Evolutionary conservation across 805 yeast species (phyloP).

Genomic region (Ogataea henricii): DNA sequence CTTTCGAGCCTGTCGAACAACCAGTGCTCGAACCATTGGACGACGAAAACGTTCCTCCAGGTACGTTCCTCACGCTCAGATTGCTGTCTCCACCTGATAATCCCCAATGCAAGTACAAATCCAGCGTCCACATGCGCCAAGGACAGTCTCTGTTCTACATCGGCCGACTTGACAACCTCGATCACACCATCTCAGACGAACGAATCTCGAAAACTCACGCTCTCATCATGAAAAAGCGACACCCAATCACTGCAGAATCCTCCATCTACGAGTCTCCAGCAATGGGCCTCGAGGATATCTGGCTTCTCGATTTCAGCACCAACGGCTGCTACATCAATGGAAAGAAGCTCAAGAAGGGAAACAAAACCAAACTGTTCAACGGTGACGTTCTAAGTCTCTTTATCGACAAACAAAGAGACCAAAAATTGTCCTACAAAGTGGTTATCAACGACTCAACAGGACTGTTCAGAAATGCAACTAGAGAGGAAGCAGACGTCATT

Average conservation of each 20-base stretch:
- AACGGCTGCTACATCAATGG: conserved; percentile 78
- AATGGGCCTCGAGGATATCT: conserved; percentile 66
- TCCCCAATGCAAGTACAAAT: conserved; percentile 3
- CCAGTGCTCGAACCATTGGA: background rate
- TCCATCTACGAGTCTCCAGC: conserved; percentile 68
- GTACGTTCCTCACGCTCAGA: conserved; percentile 61
- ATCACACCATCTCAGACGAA: conserved; percentile 65
- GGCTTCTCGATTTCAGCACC: conserved; percentile 79
- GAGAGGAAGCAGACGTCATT: conserved; percentile 18
- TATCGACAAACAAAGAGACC: conserved; percentile 55
- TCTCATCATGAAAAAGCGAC: conserved; percentile 60
- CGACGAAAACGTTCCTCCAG: conserved; percentile 43
- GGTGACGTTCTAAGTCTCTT: conserved; percentile 71
- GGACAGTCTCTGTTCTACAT: conserved; percentile 67
- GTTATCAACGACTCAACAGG: conserved; percentile 64
- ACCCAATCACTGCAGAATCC: conserved; percentile 52
- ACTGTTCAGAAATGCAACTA: conserved; percentile 52
- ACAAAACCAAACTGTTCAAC: conserved; percentile 59
- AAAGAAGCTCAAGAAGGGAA: conserved; percentile 57
- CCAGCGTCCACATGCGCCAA: conserved; percentile 59
- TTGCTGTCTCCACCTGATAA: conserved; percentile 41
- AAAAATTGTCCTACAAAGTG: conserved; percentile 55
- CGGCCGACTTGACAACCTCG: conserved; percentile 70
- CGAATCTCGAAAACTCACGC: conserved; percentile 87
- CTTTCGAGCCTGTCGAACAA: background rate